These are phyloP conservation scores for Naegleria gruberi DNA, from an alignment of 208 protist species.

Conservation along the genomic window DNA sequence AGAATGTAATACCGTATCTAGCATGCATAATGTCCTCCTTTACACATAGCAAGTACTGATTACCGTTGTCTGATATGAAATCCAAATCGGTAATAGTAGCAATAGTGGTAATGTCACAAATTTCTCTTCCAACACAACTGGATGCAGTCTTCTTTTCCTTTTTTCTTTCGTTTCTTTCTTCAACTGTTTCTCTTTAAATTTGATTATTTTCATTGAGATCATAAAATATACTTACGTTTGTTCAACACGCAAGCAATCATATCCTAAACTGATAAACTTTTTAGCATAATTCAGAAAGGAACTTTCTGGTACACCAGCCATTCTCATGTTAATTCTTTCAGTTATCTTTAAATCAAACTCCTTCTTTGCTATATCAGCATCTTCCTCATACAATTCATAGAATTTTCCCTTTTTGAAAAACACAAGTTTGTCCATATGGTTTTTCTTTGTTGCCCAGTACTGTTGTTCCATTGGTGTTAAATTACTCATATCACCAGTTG, in stretches of 20 bases:
- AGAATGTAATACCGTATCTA: constrained; percentile 31
- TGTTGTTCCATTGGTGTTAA: constrained; percentile 85
- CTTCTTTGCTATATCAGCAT: constrained; percentile 72
- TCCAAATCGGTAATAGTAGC: constrained; percentile 72
- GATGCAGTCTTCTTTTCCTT: constrained; percentile 39
- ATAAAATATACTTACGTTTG: constrained; percentile 58
- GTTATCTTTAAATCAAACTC: constrained; percentile 88
- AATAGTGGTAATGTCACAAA: constrained; percentile 74
- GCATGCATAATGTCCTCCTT: constrained; percentile 21
- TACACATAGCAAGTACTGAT: constrained; percentile 36
- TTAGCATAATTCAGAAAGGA: constrained; percentile 74
- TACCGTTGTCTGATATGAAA: constrained; percentile 23
- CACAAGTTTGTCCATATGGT: constrained; percentile 77
- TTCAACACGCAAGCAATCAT: constrained; percentile 81
- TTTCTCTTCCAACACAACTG: constrained; percentile 58
- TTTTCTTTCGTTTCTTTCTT: constrained; percentile 25
- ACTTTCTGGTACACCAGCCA: constrained; percentile 81
- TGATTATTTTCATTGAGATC: neutral
- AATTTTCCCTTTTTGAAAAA: constrained; percentile 94
- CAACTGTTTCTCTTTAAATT: constrained; percentile 30
- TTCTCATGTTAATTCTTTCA: constrained; percentile 75
- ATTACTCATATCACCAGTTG: neutral
- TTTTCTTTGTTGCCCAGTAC: constrained; percentile 87
- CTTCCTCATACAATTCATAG: constrained; percentile 86
- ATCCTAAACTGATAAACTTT: constrained; percentile 78